These are phyloP conservation scores for Ogataea pini DNA, from an alignment of 805 yeast genomes.

Conservation along the genomic window DNA sequence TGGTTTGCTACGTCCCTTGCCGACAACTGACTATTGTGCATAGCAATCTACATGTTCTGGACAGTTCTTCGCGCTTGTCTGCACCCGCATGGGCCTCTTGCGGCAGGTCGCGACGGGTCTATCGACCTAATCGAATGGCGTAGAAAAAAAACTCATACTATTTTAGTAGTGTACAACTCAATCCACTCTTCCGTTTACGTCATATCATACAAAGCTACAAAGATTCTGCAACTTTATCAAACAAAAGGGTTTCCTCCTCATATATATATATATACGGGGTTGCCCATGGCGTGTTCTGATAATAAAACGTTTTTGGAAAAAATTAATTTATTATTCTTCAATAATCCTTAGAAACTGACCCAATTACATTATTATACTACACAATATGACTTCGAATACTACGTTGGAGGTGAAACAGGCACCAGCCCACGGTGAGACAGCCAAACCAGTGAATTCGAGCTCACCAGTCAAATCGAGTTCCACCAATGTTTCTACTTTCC, in stretches of 20 bases:
- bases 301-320: no score
- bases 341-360: no score
- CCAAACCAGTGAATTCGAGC: conserved; percentile 1
- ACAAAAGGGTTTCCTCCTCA: background rate
- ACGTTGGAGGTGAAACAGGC: conserved; percentile 17
- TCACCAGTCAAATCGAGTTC: background rate
- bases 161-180: background rate
- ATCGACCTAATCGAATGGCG: conserved; percentile 4
- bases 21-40: background rate
- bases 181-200: background rate
- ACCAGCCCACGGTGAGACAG: conserved; percentile 17
- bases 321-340: no score
- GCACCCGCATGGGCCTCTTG: no score
- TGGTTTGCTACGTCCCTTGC: background rate
- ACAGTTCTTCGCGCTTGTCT: background rate
- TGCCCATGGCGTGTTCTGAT: no score
- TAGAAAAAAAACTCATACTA: background rate
- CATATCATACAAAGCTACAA: background rate
- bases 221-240: background rate
- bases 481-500: background rate
- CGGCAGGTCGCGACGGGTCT: background rate
- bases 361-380: no score
- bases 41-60: conserved; percentile 1
- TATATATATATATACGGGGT: background rate
- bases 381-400: conserved; percentile 1